Base-by-base conservation (phyloP, 2,329 filamentous ascomycete genomes). In the Tolypocladium inflatum region DNA sequence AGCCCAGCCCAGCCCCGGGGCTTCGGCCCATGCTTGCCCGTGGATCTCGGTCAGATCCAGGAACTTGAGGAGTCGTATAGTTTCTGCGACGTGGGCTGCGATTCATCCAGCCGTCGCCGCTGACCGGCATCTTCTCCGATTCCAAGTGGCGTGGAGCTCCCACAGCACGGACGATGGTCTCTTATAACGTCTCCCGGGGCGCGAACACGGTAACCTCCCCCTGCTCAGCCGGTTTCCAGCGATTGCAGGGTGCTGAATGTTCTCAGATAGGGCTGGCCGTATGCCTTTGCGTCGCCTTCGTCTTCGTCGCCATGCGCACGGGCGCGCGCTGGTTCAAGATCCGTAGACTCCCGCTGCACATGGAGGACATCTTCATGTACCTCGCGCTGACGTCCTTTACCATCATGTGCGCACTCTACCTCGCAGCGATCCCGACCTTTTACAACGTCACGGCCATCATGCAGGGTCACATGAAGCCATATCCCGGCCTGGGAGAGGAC, bases 301-400 rank as follows among this genome's bases (percentile, higher is more conserved):
- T 55, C 57, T 63, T 63, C 57, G 58, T 62, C 33, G 45, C 48
- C 48, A 45, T 59, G 48, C 62, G 62, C 33, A 60, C 57, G 13
- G 60, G 55, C 41, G 62, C 62, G 6, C 60, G 62, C 42, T 61
- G 59, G 58, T 63, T 55, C 55, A 63, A 62, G 57, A 52, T 54
- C n/a, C 60, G 59, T 15, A 59, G 35, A 30, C 30, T 58, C 2
- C 62, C 62, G 1, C 17, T 58, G 17, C 38, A 63, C 37, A 55
- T 58, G 48, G 60, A 63, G 30, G 62, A 63, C 54, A 30, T 61
- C n/a, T 61, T 63, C 59, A 62, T 63, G 58, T 62, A 63, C 39
- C 3, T 57, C 26, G 57, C 62, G 15, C 21, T 63, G 17, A 55
- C 48, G 8, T 57, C 60, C 10, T 63, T 63, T n/a, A 58, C 59